These are phyloP conservation scores for Trichocladium uniseriatum DNA, from an alignment of 495 filamentous ascomycete species.

Conservation along the genomic window DNA sequence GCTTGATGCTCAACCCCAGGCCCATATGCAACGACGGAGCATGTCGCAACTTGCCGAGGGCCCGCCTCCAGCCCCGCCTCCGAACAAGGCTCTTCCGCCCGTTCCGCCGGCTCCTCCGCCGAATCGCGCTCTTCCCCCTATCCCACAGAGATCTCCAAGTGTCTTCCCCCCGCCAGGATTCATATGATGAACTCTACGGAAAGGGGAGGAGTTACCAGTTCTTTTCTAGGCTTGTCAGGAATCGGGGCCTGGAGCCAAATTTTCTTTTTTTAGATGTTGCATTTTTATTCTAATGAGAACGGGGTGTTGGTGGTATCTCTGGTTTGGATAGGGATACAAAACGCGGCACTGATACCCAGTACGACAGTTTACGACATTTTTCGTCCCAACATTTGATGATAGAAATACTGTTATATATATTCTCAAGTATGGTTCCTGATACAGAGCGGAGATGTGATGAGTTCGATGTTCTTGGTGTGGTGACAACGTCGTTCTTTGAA, in stretches of 20 bases:
- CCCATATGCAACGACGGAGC: conserved; percentile 40
- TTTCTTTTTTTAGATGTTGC: too few relatives aligned
- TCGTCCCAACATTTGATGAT: neutral
- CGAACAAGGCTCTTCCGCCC: conserved; percentile 53
- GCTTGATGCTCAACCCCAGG: conserved; percentile 22
- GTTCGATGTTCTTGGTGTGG: too few relatives aligned
- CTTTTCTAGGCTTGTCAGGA: too few relatives aligned
- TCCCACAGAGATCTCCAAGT: conserved; percentile 31
- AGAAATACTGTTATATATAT: neutral
- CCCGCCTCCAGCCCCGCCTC: conserved; percentile 54
- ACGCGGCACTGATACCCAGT: conserved; percentile 8
- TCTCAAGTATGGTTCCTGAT: neutral
- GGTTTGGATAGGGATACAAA: neutral
- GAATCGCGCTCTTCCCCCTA: conserved; percentile 52
- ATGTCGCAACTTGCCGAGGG: conserved; percentile 50
- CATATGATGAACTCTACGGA: conserved; percentile 1
- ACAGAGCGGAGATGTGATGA: too few relatives aligned
- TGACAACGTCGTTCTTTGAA: too few relatives aligned
- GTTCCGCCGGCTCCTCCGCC: conserved; percentile 57
- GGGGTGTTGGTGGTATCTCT: neutral
- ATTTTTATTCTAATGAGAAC: neutral
- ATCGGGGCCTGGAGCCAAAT: too few relatives aligned
- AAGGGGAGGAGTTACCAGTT: too few relatives aligned
- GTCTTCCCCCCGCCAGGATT: conserved; percentile 11
- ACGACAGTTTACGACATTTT: conserved; percentile 6